Evolutionary conservation across 169 alveolate species (phyloP).

Genomic region (Plasmodium gaboni): DNA sequence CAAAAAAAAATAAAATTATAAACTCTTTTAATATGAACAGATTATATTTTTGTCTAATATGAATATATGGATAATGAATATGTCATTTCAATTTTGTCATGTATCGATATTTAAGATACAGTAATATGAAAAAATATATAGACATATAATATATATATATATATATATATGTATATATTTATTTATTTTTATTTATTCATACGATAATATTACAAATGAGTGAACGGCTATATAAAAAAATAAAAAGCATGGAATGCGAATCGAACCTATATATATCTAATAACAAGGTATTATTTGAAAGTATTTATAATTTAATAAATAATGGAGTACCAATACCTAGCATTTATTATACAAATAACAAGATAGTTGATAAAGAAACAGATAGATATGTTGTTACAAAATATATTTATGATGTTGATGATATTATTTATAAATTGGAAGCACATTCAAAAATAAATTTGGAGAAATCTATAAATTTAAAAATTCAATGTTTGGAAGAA

Average conservation of each 20-base stretch:
- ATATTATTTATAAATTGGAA: conserved; percentile 70
- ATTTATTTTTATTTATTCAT: neutral
- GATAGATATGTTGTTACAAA: conserved; percentile 66
- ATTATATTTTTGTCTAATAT: too few relatives aligned
- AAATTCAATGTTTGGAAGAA: conserved; percentile 30
- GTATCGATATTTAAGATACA: too few relatives aligned
- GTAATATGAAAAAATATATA: too few relatives aligned
- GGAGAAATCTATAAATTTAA: conserved; percentile 26
- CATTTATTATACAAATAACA: conserved; percentile 44
- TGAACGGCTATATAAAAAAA: conserved; percentile 46
- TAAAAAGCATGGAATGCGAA: conserved; percentile 53
- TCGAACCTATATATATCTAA: conserved; percentile 64
- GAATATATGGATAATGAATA: too few relatives aligned
- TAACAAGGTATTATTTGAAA: conserved; percentile 59
- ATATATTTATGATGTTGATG: conserved; percentile 69
- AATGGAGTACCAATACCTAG: conserved; percentile 74
- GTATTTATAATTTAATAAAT: conserved; percentile 38
- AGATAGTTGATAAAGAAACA: conserved; percentile 67
- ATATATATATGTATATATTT: neutral
- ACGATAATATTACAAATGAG: conserved; percentile 8
- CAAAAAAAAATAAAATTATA: too few relatives aligned
- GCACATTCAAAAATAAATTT: conserved; percentile 69
- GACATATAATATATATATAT: neutral
- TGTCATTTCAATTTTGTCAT: too few relatives aligned
- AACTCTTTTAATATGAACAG: too few relatives aligned